Evolutionary conservation across 2,329 filamentous ascomycete genomes (phyloP), one percentile per base, ranked within the genome.

Genomic region (Aspergillus sp.): DNA sequence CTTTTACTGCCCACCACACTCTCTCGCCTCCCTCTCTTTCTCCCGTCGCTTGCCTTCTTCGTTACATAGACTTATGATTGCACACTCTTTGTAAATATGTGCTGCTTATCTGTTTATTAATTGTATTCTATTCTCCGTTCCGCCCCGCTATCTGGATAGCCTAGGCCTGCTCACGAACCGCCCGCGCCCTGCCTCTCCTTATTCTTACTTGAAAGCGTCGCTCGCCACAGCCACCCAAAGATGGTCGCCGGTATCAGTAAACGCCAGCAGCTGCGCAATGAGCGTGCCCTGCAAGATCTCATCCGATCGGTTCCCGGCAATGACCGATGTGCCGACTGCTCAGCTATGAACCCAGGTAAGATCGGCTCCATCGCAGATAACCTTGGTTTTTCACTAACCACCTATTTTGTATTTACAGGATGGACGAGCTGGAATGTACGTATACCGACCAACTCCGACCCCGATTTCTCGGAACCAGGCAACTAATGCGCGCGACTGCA

Each of bases 351-450:
- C 77, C 95, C 95, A 86, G 89, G 92, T 96, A 79, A 69, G 41
- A 43, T 45, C 40, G 55, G 46, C 53, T 58, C 19, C 46, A 4
- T 37, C 24, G 14, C 48, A 52, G 46, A 15, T 23, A 0, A n/a
- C n/a, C 4, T 3, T 41, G 27, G 37, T 11, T 33, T 11, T 17
- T 21, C 17, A 51, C 56, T 61, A 52, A 61, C 45, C 21, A 41
- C 1, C 12, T 56, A 7, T 19, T n/a, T 19, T 47, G 33, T 52
- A 44, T 63, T 53, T 55, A 62, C 62, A 95, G 91, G 87, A 79
- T 97, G 93, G 93, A 92, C 93, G 75, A 96, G 91, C 80, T 97
- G 93, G 93, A 97, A 89, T 77, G 90, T 96, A 87, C 72, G 89
- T 82, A 60, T 57, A 47, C 17, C 21, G 27, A 33, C 47, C 52